Conservation (phyloP, 2,329 filamentous ascomycete genomes). For the Byssoonygena ceratinophila region DNA sequence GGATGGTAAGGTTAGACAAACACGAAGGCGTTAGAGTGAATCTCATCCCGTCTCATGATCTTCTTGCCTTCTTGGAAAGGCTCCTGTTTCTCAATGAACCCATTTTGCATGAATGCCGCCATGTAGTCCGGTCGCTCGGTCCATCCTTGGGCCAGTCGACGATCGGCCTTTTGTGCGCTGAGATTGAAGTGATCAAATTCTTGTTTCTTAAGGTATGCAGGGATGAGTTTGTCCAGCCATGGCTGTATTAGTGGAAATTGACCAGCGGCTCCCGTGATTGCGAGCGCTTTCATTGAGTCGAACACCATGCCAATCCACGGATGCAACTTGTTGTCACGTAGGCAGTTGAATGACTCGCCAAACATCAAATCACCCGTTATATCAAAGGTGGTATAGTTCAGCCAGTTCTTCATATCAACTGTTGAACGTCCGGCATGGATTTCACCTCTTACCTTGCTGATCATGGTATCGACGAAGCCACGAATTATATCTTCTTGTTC, state of each 20-base stretch:
- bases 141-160: constrained; percentile 2
- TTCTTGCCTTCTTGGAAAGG: not conserved
- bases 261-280: constrained; percentile 1
- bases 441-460: constrained; percentile 19
- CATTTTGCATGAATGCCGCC: not conserved
- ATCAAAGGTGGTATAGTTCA: constrained; percentile 28
- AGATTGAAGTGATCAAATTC: constrained; percentile 9
- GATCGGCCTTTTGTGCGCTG: constrained; percentile 9
- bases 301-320: constrained; percentile 23
- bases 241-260: constrained; percentile 15
- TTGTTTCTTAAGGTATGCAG: constrained; percentile 4
- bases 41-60: constrained; percentile 26
- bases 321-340: constrained; percentile 21
- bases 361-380: constrained; percentile 27
- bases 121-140: constrained; percentile 4
- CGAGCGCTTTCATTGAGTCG: constrained; percentile 13
- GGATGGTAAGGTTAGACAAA: constrained; percentile 20
- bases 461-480: constrained; percentile 26
- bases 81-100: not conserved
- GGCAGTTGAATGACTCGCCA: constrained; percentile 25
- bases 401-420: constrained; percentile 24
- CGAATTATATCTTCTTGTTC: constrained; percentile 30
- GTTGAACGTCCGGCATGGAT: constrained; percentile 11
- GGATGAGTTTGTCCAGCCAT: constrained; percentile 15
- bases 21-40: constrained; percentile 24